Evolutionary conservation across 352 stramenopile genomes (phyloP).

Genomic region (Paralagenidium karlingii): DNA sequence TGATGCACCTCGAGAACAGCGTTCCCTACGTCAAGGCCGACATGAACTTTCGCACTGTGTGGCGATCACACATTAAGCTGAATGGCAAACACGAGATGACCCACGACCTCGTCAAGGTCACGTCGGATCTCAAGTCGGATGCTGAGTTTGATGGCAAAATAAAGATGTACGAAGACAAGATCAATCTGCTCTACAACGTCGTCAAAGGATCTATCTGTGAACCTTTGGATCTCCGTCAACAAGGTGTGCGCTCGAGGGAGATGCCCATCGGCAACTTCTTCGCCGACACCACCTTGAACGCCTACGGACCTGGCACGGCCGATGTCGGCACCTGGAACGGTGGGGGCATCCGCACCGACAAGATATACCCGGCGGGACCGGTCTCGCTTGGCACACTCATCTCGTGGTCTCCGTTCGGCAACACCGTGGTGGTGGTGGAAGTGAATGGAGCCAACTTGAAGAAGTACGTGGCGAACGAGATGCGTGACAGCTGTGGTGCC

Average conservation of each 20-base stretch:
- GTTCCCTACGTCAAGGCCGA: slow-evolving; percentile 65
- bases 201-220: slow-evolving; percentile 9
- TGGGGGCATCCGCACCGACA: slow-evolving; percentile 12
- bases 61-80: slow-evolving; percentile 40
- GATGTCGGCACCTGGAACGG: slow-evolving; percentile 11
- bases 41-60: slow-evolving; percentile 59
- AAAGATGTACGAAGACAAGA: slow-evolving; percentile 3
- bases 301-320: slow-evolving; percentile 3
- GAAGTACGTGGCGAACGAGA: slow-evolving; percentile 9
- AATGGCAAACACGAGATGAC: no score
- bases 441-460: slow-evolving; percentile 13
- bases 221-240: slow-evolving; percentile 5
- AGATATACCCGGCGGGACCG: slow-evolving; percentile 9
- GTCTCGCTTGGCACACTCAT: slow-evolving; percentile 14
- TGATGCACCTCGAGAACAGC: slow-evolving; percentile 60
- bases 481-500: slow-evolving; percentile 4
- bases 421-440: slow-evolving; percentile 9
- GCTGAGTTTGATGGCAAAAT: slow-evolving; percentile 8
- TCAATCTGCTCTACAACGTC: slow-evolving; percentile 4
- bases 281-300: slow-evolving; percentile 5
- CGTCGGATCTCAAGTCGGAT: slow-evolving; percentile 6
- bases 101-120: slow-evolving; percentile 10
- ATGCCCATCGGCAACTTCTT: slow-evolving; percentile 9
- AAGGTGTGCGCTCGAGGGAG: slow-evolving; percentile 7
- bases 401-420: slow-evolving; percentile 17